Percentiles rank a stretch among this genome's conserved stretches.
Conservation (phyloP, 1,284 basidiomycete genomes). For the Xerocomus alliaceus region DNA sequence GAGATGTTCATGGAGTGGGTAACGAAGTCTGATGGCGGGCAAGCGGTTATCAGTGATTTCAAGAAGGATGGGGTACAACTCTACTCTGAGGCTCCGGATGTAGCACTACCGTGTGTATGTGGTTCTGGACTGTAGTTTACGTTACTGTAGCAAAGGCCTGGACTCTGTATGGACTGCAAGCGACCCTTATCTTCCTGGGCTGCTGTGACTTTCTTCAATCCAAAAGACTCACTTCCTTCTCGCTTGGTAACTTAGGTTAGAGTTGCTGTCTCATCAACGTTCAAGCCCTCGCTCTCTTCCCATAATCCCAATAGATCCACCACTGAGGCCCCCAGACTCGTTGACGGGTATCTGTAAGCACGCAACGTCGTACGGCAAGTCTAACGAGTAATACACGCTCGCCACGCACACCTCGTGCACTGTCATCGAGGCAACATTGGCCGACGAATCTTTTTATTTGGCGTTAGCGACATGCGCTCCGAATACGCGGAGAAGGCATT, state of each 20-base stretch:
- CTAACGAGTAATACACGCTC: constrained; percentile 60
- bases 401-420: constrained; percentile 53
- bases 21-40: constrained; percentile 46
- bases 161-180: constrained; percentile 39
- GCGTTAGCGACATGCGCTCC: constrained; percentile 59
- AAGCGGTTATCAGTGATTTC: constrained; percentile 48
- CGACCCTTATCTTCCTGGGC: constrained; percentile 45
- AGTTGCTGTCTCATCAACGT: constrained; percentile 56
- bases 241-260: constrained; percentile 49
- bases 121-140: no score
- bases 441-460: constrained; percentile 51
- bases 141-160: constrained; percentile 22
- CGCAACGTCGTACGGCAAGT: constrained; percentile 51
- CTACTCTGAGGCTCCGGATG: constrained; percentile 27
- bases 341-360: constrained; percentile 53
- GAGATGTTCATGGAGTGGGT: constrained; percentile 53
- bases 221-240: constrained; percentile 43
- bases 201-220: constrained; percentile 61
- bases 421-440: constrained; percentile 50
- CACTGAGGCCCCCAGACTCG: constrained; percentile 29
- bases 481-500: constrained; percentile 43
- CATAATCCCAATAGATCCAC: no score
- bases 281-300: constrained; percentile 53
- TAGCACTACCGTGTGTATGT: neutral
- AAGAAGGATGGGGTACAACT: constrained; percentile 36